Base-by-base conservation (phyloP, 1,284 basidiomycete genomes). In the Microbotryum scabiosae region DNA sequence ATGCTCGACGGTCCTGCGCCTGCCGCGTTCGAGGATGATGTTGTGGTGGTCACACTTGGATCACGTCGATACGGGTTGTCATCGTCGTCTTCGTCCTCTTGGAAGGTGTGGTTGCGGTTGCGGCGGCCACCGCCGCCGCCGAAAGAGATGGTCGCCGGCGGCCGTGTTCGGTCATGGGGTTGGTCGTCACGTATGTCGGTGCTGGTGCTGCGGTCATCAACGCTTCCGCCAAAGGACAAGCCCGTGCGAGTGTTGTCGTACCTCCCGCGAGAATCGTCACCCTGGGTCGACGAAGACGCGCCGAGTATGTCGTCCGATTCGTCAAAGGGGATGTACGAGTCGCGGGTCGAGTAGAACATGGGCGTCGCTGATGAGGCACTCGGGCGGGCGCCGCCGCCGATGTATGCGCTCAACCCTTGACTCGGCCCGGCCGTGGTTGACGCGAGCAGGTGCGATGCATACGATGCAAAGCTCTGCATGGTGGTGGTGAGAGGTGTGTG, bases 331-430 rank as follows among this genome's bases (percentile, higher is more conserved):
- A 45, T 32, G 28, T 32, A 32, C 51, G 26, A n/a, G 51, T 21
- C 28, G 23, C 14, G n/a, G 16, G 53, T 54, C 23, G 53, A 54
- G 53, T 44, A 54, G 43, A 54, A 54, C 12, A 54, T 41, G 12
- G 36, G 36, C 36, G 36, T 41, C 36, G 36, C 36, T 41, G 36
- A 41, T 10, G 36, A 41, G 36, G 36, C 36, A 18, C 36, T 16
- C 14, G 36, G 36, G 36, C 16, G 36, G 36, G 12, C 36, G 14
- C 36, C 36, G 16, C 36, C 36, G 36, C 36, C 36, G 36, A 41
- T 41, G 36, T 41, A 41, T 41, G 36, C 36, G 36, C 36, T 41
- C 36, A 41, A 12, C 36, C 36, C 36, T 41, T 41, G 36, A 41
- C 36, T 41, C 14, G 36, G 36, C 12, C 36, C 36, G 36, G 36